Evolutionary conservation across 768 basidiomycete genomes (phyloP), one percentile per base, ranked within the genome.

Genomic region (Psilocybe cubensis): DNA sequence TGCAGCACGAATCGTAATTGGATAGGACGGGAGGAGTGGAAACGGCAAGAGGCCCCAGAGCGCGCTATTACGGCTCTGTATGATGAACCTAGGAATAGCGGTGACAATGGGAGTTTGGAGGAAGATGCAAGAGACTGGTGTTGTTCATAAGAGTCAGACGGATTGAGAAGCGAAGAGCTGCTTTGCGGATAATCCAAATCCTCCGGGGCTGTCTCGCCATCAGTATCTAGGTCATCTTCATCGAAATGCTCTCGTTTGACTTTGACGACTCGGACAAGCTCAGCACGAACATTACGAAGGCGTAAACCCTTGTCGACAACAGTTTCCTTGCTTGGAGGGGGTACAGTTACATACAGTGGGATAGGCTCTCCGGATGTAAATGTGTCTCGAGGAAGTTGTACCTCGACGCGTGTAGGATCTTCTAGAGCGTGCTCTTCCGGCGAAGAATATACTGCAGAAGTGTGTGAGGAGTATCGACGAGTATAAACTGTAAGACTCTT

Each of bases 1-100:
- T 93, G 93, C 14, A 98, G 77, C 25, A 96, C 76, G 58, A 98
- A 91, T 3, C 94, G 85, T 35, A 93, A 79, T 61, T 82, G 89
- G 58, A 95, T 83, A 3, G 89, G 81, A 12, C 82, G 83, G 43
- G 83, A 80, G 0, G 87, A 83, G 63, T 97, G 94, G 68, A 97
- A 94, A 44, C 94, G 87, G 70, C 94, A 94, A 18, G 93, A 89
- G 41, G 94, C 95, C 44, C 96, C 96, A 12, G 95, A 94, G 6
- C 89, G 84, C 11, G 93, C 87, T 24, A 98, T 77, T 49, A 88
- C 78, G 2, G 80, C 77, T 35, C 78, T 74, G 62, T 82, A 81
- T 40, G 77, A 72, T 17, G 79, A 73, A 25, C 76, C 75, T 18
- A 73, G 62, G 58, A 75, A 75, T 18, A 72, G 60, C 21, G 76